Percentiles rank a stretch among this genome's conserved stretches.
phyloP scores from a whole-genome alignment of 129 eudicot genomes.

The Flaveria sonorensis region DNA sequence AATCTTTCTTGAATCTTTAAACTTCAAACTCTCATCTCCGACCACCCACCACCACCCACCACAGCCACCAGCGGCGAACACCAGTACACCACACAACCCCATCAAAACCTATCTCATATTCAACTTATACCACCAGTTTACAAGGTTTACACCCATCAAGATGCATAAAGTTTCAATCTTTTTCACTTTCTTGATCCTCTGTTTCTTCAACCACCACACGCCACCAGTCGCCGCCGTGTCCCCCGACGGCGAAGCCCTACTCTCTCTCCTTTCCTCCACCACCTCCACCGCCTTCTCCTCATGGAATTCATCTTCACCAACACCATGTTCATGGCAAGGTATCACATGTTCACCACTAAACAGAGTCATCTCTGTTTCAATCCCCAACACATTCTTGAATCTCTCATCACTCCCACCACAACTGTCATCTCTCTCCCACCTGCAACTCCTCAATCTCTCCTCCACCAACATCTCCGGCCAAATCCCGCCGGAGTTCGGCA shows the following conservation, averaged over 20 bases:
- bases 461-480: constrained; percentile 86
- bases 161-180: constrained; percentile 42
- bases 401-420: constrained; percentile 68
- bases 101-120: constrained; percentile 18
- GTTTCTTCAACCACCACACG: not conserved
- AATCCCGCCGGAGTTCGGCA: constrained; percentile 72
- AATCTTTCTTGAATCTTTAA: constrained; percentile 25
- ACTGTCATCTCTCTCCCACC: constrained; percentile 75
- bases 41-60: constrained; percentile 22
- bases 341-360: constrained; percentile 81
- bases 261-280: constrained; percentile 63
- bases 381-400: constrained; percentile 84
- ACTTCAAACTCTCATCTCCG: not conserved
- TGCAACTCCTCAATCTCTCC: constrained; percentile 88
- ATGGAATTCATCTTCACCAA: constrained; percentile 72
- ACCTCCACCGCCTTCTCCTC: constrained; percentile 55
- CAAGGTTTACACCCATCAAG: constrained; percentile 1
- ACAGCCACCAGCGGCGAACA: constrained; percentile 19
- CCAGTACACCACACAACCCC: constrained; percentile 37
- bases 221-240: constrained; percentile 51
- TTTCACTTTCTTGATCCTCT: constrained; percentile 34
- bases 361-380: constrained; percentile 74
- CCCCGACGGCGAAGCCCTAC: constrained; percentile 73
- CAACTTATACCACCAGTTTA: not conserved
- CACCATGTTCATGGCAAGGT: constrained; percentile 97